phyloP scores from a whole-genome alignment of 179 eudicot species.

The Beta corolliflora region DNA sequence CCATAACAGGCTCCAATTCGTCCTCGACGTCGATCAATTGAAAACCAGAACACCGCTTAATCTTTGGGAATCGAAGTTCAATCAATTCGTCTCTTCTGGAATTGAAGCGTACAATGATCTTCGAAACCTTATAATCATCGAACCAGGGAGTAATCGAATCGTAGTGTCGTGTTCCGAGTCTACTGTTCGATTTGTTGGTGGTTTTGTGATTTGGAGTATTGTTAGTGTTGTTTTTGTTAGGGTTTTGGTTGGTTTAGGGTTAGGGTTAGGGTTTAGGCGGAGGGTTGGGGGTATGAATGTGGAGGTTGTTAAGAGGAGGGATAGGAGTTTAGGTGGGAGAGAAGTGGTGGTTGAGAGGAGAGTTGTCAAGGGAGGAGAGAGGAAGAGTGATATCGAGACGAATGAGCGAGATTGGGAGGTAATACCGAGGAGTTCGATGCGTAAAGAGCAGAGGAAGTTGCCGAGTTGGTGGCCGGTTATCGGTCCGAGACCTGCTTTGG shows the following conservation, averaged over 20 bases:
- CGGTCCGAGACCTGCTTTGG: constrained; percentile 30
- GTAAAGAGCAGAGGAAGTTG: constrained; percentile 48
- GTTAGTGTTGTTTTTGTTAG: constrained; percentile 40
- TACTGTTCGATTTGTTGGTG: constrained; percentile 51
- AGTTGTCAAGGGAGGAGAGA: constrained; percentile 10
- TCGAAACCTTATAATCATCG: constrained; percentile 40
- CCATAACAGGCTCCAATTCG: constrained; percentile 41
- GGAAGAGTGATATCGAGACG: constrained; percentile 14
- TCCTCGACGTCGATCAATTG: constrained; percentile 44
- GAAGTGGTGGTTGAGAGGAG: constrained; percentile 72
- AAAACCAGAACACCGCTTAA: constrained; percentile 34
- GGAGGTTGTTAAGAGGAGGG: constrained; percentile 58
- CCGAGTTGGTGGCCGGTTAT: constrained; percentile 87
- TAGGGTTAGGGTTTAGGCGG: constrained; percentile 40
- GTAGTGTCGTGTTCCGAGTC: constrained; percentile 54
- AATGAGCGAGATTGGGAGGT: constrained; percentile 18
- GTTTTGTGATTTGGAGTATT: constrained; percentile 38
- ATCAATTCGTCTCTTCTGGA: constrained; percentile 36
- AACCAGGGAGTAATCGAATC: constrained; percentile 37
- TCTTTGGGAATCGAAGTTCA: constrained; percentile 31
- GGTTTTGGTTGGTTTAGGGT: constrained; percentile 18
- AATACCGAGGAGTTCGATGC: constrained; percentile 18
- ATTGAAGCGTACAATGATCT: constrained; percentile 56
- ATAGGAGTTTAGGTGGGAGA: constrained; percentile 84
- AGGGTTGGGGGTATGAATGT: constrained; percentile 14